phyloP scores from a whole-genome alignment of 345 rosid genomes.

The Aethionema arabicum region DNA sequence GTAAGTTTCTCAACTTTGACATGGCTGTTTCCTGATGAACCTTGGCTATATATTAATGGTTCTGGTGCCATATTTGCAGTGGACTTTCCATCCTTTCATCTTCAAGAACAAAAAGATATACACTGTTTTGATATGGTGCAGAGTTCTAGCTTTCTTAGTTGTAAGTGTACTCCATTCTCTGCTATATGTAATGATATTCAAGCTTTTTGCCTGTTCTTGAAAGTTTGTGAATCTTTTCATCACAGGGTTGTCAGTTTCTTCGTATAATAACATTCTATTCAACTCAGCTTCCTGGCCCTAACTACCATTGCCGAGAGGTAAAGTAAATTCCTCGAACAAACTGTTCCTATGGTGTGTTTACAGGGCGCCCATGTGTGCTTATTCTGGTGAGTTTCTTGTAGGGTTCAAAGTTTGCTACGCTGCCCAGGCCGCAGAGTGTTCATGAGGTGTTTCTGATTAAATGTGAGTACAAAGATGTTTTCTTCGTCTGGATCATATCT shows the following conservation, averaged over 20 bases:
- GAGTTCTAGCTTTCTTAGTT: conserved; percentile 90
- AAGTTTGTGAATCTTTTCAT: conserved; percentile 17
- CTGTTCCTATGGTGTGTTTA: too few species aligned
- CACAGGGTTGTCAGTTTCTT: conserved; percentile 82
- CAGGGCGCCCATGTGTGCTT: background rate
- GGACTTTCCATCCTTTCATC: conserved; percentile 97
- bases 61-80: conserved; percentile 49
- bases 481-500: background rate
- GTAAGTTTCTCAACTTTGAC: conserved; percentile 45
- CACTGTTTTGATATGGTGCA: conserved; percentile 93
- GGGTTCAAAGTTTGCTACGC: conserved; percentile 90
- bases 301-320: conserved; percentile 97
- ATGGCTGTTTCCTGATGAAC: background rate
- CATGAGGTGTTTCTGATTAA: conserved; percentile 67
- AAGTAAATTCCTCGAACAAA: too few species aligned
- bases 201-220: background rate
- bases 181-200: conserved; percentile 1
- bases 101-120: conserved; percentile 89
- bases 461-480: conserved; percentile 45
- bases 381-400: conserved; percentile 28
- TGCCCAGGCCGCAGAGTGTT: conserved; percentile 72
- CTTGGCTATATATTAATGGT: background rate
- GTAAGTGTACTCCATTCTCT: conserved; percentile 47
- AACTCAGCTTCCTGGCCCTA: conserved; percentile 97
- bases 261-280: conserved; percentile 87